Conservation (phyloP, 2,329 filamentous ascomycete species). For the Diplodia mutila region DNA sequence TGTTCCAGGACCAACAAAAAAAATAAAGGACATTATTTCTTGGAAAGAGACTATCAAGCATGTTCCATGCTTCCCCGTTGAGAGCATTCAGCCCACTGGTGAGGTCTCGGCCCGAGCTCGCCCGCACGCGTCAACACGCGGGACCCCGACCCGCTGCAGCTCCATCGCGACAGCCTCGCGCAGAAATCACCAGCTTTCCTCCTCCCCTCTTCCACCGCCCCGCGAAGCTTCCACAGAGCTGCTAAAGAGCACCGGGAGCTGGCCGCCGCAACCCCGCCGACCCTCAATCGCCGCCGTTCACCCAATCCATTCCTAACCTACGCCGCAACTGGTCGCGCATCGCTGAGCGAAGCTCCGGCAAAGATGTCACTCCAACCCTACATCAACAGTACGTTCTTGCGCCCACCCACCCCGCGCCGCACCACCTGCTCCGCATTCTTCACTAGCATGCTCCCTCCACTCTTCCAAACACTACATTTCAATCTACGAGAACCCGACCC, state of each 20-base stretch:
- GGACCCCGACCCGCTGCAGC: conserved; percentile 2
- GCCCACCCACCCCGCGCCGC: not conserved
- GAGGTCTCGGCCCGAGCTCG: conserved; percentile 16
- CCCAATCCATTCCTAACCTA: not conserved
- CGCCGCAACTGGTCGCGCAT: not conserved
- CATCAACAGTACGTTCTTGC: conserved; percentile 55
- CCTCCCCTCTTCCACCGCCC: not conserved
- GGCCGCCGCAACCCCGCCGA: not conserved
- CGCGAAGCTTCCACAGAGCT: conserved; percentile 13
- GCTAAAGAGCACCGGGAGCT: not conserved
- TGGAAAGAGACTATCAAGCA: not conserved
- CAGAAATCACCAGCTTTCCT: not conserved
- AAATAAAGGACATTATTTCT: not conserved
- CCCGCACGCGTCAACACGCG: conserved; percentile 16
- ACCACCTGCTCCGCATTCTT: not conserved
- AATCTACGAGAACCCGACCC: too few relatives aligned
- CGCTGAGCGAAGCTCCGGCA: not conserved
- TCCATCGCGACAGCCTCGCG: conserved; percentile 13
- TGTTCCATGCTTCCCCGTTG: not conserved
- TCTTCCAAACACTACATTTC: too few relatives aligned
- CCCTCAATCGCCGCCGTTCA: not conserved
- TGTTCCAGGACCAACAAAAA: not conserved
- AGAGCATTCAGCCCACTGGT: not conserved
- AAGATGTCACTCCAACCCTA: conserved; percentile 58
- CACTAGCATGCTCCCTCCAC: not conserved